A percentile compares a stretch with the other conserved stretches of the same genome.
These are phyloP conservation scores for Canavalia ensiformis DNA, from an alignment of 306 rosid genomes.

Conservation along the genomic window DNA sequence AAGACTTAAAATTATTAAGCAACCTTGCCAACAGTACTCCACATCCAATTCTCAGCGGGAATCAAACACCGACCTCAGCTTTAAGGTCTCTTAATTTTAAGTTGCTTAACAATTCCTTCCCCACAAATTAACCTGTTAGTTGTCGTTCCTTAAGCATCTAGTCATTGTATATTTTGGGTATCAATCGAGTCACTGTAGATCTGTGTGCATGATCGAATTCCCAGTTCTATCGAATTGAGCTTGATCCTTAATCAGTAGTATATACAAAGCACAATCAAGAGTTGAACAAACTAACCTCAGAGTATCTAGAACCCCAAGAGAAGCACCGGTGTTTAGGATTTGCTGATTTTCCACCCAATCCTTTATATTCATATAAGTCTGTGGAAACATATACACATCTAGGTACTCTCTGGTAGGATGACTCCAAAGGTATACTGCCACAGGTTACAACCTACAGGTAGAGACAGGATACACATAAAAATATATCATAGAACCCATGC, in stretches of 20 bases:
- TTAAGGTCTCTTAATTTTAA: slow-evolving; percentile 25
- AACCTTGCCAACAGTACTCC: slow-evolving; percentile 17
- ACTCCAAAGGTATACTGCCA: slow-evolving; percentile 97
- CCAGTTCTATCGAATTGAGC: neutral
- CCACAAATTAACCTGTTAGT: neutral
- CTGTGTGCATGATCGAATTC: neutral
- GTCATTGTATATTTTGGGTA: slow-evolving; percentile 10
- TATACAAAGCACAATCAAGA: slow-evolving; percentile 32
- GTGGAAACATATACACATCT: slow-evolving; percentile 93
- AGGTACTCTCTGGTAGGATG: slow-evolving; percentile 86
- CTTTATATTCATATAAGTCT: slow-evolving; percentile 84
- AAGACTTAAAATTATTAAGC: neutral
- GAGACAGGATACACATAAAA: slow-evolving; percentile 35
- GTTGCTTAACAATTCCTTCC: neutral
- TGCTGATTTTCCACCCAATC: slow-evolving; percentile 83
- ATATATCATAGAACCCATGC: neutral
- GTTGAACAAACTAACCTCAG: slow-evolving; percentile 76
- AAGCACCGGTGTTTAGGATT: slow-evolving; percentile 77
- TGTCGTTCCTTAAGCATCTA: slow-evolving; percentile 15
- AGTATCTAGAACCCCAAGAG: slow-evolving; percentile 84
- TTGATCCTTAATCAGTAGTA: slow-evolving; percentile 2
- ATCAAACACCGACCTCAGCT: slow-evolving; percentile 7
- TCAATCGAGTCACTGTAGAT: neutral
- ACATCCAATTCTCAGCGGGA: neutral
- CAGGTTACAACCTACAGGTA: slow-evolving; percentile 93